phyloP scores from a whole-genome alignment of 2,329 filamentous ascomycete genomes.

The Pyrenochaeta sp. region DNA sequence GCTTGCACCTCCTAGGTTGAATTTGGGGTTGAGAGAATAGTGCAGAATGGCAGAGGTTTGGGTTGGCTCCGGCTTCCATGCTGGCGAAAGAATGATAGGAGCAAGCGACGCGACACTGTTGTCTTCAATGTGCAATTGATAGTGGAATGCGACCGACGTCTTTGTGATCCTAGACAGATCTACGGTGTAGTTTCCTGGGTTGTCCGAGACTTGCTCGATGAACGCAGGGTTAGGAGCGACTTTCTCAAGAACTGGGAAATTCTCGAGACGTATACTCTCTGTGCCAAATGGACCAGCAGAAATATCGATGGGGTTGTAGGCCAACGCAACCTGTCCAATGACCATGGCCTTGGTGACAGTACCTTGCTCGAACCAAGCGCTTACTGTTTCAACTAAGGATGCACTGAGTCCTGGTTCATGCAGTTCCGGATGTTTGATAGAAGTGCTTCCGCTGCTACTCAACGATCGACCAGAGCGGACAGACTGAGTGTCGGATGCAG shows the following conservation, averaged over 20 bases:
- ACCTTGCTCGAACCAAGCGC: conserved; percentile 79
- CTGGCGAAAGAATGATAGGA: conserved; percentile 75
- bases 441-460: conserved; percentile 67
- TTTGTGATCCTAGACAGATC: conserved; percentile 74
- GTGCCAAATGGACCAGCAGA: conserved; percentile 50
- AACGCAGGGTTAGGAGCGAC: conserved; percentile 95
- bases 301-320: conserved; percentile 71
- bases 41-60: conserved; percentile 87
- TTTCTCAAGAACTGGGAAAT: conserved; percentile 86
- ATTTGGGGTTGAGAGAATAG: conserved; percentile 82
- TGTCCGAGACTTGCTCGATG: conserved; percentile 72
- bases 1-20: conserved; percentile 49
- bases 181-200: conserved; percentile 80
- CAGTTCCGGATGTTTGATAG: conserved; percentile 81
- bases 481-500: conserved; percentile 83
- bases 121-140: conserved; percentile 77
- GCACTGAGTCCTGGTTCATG: conserved; percentile 80
- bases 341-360: conserved; percentile 75
- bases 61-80: conserved; percentile 83
- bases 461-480: conserved; percentile 87
- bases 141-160: conserved; percentile 87
- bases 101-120: conserved; percentile 65
- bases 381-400: conserved; percentile 92
- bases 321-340: conserved; percentile 87
- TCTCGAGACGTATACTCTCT: conserved; percentile 82